Percentiles rank a stretch among this genome's conserved stretches.
phyloP scores from a whole-genome alignment of 1,284 basidiomycete species.

The Pyrrhoderma lamaoense region DNA sequence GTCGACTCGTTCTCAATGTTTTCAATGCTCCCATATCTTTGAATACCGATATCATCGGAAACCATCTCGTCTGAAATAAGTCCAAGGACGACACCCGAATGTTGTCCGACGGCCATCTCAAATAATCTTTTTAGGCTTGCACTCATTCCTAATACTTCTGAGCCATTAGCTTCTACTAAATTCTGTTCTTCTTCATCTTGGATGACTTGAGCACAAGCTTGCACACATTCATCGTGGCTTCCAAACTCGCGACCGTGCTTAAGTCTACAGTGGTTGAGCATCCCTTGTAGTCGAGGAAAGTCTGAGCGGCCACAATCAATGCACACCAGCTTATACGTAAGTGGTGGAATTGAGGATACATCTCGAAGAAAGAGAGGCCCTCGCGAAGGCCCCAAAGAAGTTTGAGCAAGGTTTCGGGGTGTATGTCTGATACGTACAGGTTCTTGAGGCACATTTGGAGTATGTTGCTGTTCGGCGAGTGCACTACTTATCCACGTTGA shows the following conservation, averaged over 20 bases:
- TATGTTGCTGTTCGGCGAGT: not conserved
- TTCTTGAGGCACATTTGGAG: not conserved
- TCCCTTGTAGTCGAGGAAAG: slow-evolving; percentile 68
- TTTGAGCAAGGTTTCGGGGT: no score
- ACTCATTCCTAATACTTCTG: slow-evolving; percentile 50
- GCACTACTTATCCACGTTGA: not conserved
- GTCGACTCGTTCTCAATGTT: slow-evolving; percentile 22
- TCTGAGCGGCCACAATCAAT: slow-evolving; percentile 52
- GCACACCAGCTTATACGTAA: slow-evolving; percentile 46
- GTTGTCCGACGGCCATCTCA: slow-evolving; percentile 56
- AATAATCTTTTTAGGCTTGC: slow-evolving; percentile 59
- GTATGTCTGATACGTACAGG: no score
- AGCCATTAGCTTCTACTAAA: slow-evolving; percentile 43
- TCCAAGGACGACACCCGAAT: slow-evolving; percentile 16
- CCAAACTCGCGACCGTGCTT: slow-evolving; percentile 62
- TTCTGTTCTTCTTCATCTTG: slow-evolving; percentile 34
- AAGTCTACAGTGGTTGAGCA: slow-evolving; percentile 68
- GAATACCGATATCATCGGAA: not conserved
- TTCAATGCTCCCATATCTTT: not conserved
- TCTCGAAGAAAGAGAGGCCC: slow-evolving; percentile 35
- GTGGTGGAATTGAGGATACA: slow-evolving; percentile 27
- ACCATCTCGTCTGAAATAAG: slow-evolving; percentile 9
- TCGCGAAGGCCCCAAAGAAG: not conserved
- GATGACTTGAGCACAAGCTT: slow-evolving; percentile 48
- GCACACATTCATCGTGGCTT: slow-evolving; percentile 68